A percentile compares a stretch with the other conserved stretches of the same genome.
These are phyloP conservation scores for Xerophyta viscosa DNA, from an alignment of 106 monocot species.

Conservation along the genomic window DNA sequence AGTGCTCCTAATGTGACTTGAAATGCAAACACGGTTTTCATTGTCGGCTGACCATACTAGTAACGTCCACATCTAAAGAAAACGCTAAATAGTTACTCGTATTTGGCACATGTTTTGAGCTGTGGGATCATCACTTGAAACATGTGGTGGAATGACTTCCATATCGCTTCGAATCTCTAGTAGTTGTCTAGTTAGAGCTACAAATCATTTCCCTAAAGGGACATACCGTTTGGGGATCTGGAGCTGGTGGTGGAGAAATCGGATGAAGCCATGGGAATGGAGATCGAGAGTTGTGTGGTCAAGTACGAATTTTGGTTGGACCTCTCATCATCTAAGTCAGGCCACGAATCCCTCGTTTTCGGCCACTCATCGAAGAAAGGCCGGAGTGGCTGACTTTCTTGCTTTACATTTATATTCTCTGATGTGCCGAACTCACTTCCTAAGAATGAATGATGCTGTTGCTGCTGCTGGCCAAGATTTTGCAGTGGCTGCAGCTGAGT, in stretches of 20 bases:
- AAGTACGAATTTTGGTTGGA: constrained; percentile 18
- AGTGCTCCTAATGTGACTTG: too few relatives aligned
- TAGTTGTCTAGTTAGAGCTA: too few relatives aligned
- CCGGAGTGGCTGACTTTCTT: constrained; percentile 19
- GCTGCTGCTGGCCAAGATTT: constrained; percentile 15
- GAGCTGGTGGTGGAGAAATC: constrained; percentile 26
- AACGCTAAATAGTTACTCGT: too few relatives aligned
- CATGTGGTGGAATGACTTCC: too few relatives aligned
- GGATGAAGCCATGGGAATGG: constrained; percentile 25
- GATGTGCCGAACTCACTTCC: constrained; percentile 8
- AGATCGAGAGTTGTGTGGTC: constrained; percentile 26
- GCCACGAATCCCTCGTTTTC: constrained; percentile 19
- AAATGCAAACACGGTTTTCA: too few relatives aligned
- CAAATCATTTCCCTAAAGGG: too few relatives aligned
- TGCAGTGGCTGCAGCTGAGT: constrained; percentile 13
- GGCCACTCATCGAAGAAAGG: constrained; percentile 40
- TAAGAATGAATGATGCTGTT: constrained; percentile 15
- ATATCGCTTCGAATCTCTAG: too few relatives aligned
- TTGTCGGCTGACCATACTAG: too few relatives aligned
- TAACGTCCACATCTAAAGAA: too few relatives aligned
- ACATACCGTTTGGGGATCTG: constrained; percentile 17
- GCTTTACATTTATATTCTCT: constrained; percentile 9
- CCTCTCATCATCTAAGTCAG: constrained; percentile 18
- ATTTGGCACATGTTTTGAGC: too few relatives aligned
- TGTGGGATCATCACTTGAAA: too few relatives aligned